Percentiles rank a stretch among this genome's conserved stretches.
phyloP scores from a whole-genome alignment of 345 rosid species.

The Angophora floribunda region DNA sequence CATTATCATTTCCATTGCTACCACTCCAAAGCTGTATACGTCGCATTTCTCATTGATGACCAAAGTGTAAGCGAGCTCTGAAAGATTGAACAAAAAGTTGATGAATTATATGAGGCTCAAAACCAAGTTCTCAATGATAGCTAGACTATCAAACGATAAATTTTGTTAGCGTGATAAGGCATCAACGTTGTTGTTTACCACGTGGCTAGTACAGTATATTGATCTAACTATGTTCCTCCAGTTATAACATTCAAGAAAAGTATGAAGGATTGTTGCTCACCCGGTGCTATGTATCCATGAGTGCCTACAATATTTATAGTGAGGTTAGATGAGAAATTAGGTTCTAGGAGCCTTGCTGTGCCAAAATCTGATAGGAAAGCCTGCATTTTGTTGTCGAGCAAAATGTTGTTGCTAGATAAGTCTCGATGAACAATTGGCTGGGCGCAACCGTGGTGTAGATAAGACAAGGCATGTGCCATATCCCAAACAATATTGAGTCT shows the following conservation, averaged over 20 bases:
- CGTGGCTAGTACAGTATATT: not conserved
- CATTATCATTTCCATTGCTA: slow-evolving; percentile 6
- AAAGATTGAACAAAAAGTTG: not conserved
- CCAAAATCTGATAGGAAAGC: slow-evolving; percentile 8
- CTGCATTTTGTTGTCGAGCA: not conserved
- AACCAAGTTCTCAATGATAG: not conserved
- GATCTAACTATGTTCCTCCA: not conserved
- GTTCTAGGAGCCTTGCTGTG: not conserved
- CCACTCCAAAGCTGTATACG: slow-evolving; percentile 15
- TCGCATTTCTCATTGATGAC: slow-evolving; percentile 11
- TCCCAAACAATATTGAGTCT: not conserved
- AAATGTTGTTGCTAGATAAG: slow-evolving; percentile 7
- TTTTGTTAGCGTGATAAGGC: not conserved
- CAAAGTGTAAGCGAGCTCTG: slow-evolving; percentile 20
- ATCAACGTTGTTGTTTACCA: not conserved
- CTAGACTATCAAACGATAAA: not conserved
- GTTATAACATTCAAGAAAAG: not conserved
- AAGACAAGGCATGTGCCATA: slow-evolving; percentile 1
- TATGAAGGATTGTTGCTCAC: not conserved
- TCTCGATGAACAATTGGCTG: slow-evolving; percentile 7
- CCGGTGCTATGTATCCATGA: slow-evolving; percentile 8
- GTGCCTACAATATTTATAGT: slow-evolving; percentile 3
- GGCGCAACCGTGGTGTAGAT: slow-evolving; percentile 3
- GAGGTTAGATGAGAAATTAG: slow-evolving; percentile 1
- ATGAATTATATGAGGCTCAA: not conserved